These are phyloP conservation scores for Colletotrichum eleusines DNA, from an alignment of 2,329 filamentous ascomycete genomes.

Conservation along the genomic window DNA sequence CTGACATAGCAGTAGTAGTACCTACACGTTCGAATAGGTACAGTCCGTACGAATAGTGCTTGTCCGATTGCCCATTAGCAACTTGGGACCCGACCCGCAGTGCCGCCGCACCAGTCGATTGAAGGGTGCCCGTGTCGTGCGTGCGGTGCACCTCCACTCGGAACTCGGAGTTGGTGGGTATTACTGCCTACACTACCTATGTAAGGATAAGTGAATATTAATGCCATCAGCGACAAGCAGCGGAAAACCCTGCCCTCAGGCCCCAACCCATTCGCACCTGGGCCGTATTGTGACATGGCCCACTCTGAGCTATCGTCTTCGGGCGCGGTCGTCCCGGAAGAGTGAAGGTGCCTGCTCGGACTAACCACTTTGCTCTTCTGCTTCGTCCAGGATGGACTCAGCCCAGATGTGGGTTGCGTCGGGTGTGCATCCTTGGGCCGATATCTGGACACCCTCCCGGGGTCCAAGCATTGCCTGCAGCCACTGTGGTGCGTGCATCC, in stretches of 20 bases:
- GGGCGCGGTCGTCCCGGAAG: slow-evolving; percentile 18
- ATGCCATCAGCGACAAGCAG: slow-evolving; percentile 27
- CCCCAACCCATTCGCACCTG: slow-evolving; percentile 32
- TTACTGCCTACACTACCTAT: no score
- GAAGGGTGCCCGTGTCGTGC: not conserved
- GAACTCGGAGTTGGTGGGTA: slow-evolving; percentile 3
- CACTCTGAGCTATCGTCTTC: slow-evolving; percentile 29
- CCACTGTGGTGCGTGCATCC: not conserved
- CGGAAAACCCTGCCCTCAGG: slow-evolving; percentile 24
- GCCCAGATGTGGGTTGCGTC: slow-evolving; percentile 15
- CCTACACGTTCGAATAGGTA: no score
- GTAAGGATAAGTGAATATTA: not conserved
- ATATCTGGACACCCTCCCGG: slow-evolving; percentile 1
- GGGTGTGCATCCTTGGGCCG: slow-evolving; percentile 9
- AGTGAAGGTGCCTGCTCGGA: slow-evolving; percentile 12
- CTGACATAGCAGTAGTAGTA: no score
- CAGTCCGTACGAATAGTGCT: not conserved
- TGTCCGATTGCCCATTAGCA: not conserved
- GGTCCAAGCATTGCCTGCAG: not conserved
- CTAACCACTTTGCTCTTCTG: slow-evolving; percentile 6
- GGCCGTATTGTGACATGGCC: slow-evolving; percentile 28
- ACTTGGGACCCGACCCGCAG: no score
- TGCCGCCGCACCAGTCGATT: slow-evolving; percentile 2
- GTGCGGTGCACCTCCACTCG: slow-evolving; percentile 20
- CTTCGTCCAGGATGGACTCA: slow-evolving; percentile 9